Evolutionary conservation across 805 yeast genomes (phyloP).

Genomic region (Candida railenensis): DNA sequence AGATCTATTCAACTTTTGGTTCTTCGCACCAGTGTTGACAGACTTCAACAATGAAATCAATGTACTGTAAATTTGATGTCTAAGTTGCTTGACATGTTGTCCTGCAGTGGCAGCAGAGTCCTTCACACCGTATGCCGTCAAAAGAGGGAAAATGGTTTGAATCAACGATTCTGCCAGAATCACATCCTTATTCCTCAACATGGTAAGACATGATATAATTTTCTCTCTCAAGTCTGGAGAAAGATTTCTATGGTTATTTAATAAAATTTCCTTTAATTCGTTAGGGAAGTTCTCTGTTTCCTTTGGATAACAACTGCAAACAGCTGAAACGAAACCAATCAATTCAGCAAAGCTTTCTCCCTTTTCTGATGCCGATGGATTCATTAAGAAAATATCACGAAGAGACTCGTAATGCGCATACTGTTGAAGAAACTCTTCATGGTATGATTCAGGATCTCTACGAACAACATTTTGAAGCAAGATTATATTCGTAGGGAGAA

Average conservation of each 20-base stretch:
- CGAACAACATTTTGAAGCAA: constrained; percentile 88
- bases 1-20: constrained; percentile 83
- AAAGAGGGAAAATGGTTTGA: constrained; percentile 84
- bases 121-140: constrained; percentile 60
- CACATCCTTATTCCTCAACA: constrained; percentile 84
- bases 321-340: constrained; percentile 89
- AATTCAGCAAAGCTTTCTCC: constrained; percentile 74
- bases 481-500: constrained; percentile 89
- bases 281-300: constrained; percentile 84
- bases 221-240: constrained; percentile 88
- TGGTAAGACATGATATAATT: constrained; percentile 82
- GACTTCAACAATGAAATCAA: constrained; percentile 75
- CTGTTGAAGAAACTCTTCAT: constrained; percentile 91
- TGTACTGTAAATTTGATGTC: constrained; percentile 80
- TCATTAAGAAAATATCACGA: constrained; percentile 79
- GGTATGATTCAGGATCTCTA: constrained; percentile 91
- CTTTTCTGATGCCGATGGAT: constrained; percentile 57
- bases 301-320: constrained; percentile 83
- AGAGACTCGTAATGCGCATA: constrained; percentile 89
- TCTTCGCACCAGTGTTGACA: constrained; percentile 84
- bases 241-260: constrained; percentile 76
- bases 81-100: constrained; percentile 74
- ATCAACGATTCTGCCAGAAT: constrained; percentile 78
- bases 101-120: constrained; percentile 42
- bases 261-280: constrained; percentile 67